Percentiles rank a stretch among this genome's conserved stretches.
Evolutionary conservation across 2,329 filamentous ascomycete genomes (phyloP).

Genomic region (Cytospora schulzeri): DNA sequence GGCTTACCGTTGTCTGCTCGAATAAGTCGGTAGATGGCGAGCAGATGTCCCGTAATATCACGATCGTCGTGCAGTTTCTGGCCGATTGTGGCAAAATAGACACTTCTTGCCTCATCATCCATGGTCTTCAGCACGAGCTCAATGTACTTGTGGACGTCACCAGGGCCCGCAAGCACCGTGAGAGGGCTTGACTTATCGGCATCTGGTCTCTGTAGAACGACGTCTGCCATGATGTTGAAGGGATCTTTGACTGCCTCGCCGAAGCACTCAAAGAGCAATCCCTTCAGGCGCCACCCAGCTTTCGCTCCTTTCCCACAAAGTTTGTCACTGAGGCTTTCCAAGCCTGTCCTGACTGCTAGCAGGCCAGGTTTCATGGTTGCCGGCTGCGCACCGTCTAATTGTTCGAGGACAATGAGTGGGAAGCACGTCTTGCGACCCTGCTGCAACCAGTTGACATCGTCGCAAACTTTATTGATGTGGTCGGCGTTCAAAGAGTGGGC

Average conservation of each 20-base stretch:
- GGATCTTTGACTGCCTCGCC: slow-evolving; percentile 36
- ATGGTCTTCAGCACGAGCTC: slow-evolving; percentile 32
- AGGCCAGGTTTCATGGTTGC: slow-evolving; percentile 25
- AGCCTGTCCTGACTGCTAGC: slow-evolving; percentile 10
- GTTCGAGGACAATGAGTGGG: slow-evolving; percentile 15
- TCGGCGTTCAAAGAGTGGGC: neutral
- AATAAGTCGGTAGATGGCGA: slow-evolving; percentile 46
- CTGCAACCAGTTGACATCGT: neutral
- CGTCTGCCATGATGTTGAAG: slow-evolving; percentile 34
- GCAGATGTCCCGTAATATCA: slow-evolving; percentile 43
- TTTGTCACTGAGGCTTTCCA: slow-evolving; percentile 30
- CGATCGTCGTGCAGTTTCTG: slow-evolving; percentile 35
- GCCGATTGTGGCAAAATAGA: slow-evolving; percentile 45
- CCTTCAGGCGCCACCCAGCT: slow-evolving; percentile 49
- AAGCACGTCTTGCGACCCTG: slow-evolving; percentile 15
- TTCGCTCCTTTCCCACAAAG: slow-evolving; percentile 30
- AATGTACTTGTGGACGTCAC: slow-evolving; percentile 35
- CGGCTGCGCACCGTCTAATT: slow-evolving; percentile 30
- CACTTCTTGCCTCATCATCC: slow-evolving; percentile 36
- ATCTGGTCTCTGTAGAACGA: neutral
- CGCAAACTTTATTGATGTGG: neutral
- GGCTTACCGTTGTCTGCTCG: slow-evolving; percentile 32
- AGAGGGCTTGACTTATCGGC: slow-evolving; percentile 30
- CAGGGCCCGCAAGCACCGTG: slow-evolving; percentile 37
- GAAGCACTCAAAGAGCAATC: slow-evolving; percentile 45